Conservation (phyloP, 1,284 basidiomycete species). For the Cyathus olla region DNA sequence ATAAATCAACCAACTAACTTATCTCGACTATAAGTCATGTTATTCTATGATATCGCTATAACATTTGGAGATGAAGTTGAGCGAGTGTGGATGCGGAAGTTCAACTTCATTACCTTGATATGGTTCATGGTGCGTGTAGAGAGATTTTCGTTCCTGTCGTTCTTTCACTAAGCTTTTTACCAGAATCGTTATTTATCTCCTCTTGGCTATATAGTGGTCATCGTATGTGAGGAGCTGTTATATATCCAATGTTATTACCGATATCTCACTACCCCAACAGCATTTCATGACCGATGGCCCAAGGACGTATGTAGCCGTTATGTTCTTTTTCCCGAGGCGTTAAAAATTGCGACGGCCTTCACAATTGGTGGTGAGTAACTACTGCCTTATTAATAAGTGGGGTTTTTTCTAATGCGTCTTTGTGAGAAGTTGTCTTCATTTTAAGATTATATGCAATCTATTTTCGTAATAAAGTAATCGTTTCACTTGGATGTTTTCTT, state of each 20-base stretch:
- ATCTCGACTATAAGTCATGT: constrained; percentile 45
- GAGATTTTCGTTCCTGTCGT: neutral
- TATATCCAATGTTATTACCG: neutral
- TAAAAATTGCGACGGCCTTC: constrained; percentile 39
- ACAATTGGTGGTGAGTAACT: constrained; percentile 38
- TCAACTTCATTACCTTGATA: constrained; percentile 34
- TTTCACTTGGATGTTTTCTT: constrained; percentile 21
- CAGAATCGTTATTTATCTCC: constrained; percentile 49
- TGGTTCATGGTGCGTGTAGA: constrained; percentile 37
- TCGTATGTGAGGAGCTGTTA: constrained; percentile 30
- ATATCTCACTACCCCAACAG: constrained; percentile 13
- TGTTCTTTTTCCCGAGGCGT: constrained; percentile 43
- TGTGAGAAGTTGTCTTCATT: constrained; percentile 40
- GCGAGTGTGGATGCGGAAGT: constrained; percentile 38
- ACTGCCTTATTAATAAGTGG: neutral
- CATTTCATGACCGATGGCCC: constrained; percentile 44
- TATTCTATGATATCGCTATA: constrained; percentile 44
- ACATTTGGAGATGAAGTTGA: constrained; percentile 45
- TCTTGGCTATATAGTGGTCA: constrained; percentile 44
- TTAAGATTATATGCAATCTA: constrained; percentile 43
- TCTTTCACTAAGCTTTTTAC: neutral
- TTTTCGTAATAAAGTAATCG: constrained; percentile 21
- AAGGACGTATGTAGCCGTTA: constrained; percentile 40
- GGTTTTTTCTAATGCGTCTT: neutral
- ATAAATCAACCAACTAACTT: too few relatives aligned